Conservation (phyloP, 2,329 filamentous ascomycete genomes). For the Pleomassaria siparia region DNA sequence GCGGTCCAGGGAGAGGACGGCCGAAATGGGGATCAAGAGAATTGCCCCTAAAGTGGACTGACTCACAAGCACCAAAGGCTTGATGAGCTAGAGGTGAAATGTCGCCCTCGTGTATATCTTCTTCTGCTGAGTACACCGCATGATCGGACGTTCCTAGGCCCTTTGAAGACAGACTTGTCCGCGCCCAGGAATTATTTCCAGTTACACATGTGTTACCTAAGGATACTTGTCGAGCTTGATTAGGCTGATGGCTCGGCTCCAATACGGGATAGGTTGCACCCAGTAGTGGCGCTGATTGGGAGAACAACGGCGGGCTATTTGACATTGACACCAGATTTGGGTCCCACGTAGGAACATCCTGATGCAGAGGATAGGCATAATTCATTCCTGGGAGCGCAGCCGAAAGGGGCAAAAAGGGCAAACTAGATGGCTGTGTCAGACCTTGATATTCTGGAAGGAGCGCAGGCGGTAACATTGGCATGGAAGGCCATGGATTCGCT, state of each 20-base stretch:
- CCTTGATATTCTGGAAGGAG: not conserved
- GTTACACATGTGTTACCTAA: slow-evolving; percentile 2
- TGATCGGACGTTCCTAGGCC: not conserved
- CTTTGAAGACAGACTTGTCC: not conserved
- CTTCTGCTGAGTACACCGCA: not conserved
- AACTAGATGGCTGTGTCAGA: not conserved
- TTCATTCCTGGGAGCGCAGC: not conserved
- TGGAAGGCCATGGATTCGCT: not conserved
- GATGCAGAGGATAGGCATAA: not conserved
- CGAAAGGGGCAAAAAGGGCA: not conserved
- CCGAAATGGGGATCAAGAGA: slow-evolving; percentile 1
- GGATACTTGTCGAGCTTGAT: slow-evolving; percentile 4
- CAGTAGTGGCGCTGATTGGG: not conserved
- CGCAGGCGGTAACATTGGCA: not conserved
- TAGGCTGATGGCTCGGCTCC: not conserved
- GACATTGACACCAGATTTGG: not conserved
- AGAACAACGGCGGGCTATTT: not conserved
- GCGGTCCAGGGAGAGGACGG: slow-evolving; percentile 4
- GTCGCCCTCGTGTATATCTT: not conserved
- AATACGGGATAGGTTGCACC: not conserved
- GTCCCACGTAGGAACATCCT: not conserved
- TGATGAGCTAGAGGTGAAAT: not conserved
- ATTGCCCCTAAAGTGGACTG: not conserved
- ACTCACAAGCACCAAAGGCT: not conserved
- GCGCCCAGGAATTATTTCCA: slow-evolving; percentile 2